Percentiles rank a stretch among this genome's conserved stretches.
Conservation (phyloP, 1,139 yeast species). For the Debaryomyces psychrophilus region DNA sequence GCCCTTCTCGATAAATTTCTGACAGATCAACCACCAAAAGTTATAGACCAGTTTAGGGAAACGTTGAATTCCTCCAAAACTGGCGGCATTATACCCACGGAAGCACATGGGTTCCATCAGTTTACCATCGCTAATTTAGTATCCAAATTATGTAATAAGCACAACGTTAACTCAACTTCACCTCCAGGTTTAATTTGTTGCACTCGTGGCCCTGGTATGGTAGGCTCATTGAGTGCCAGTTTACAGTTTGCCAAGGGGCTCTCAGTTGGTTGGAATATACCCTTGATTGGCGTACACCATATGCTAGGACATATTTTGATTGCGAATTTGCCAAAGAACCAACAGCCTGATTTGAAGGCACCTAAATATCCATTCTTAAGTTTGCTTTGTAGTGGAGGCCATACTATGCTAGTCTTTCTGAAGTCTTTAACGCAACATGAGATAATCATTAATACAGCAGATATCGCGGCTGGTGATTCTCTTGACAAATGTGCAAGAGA, state of each 20-base stretch:
- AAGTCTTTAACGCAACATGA: slow-evolving; percentile 64
- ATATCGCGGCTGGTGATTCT: slow-evolving; percentile 93
- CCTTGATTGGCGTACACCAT: slow-evolving; percentile 90
- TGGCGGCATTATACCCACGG: slow-evolving; percentile 91
- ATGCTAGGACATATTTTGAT: slow-evolving; percentile 91
- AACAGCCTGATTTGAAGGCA: slow-evolving; percentile 34
- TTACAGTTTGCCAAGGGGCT: slow-evolving; percentile 85
- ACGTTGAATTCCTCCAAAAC: slow-evolving; percentile 66
- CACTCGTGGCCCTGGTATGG: slow-evolving; percentile 98
- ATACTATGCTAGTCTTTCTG: slow-evolving; percentile 82
- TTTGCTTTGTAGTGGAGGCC: slow-evolving; percentile 90
- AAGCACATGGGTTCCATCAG: slow-evolving; percentile 83
- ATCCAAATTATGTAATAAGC: slow-evolving; percentile 27
- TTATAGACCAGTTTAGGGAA: slow-evolving; percentile 62
- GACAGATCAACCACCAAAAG: slow-evolving; percentile 41
- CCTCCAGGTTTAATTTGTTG: slow-evolving; percentile 82
- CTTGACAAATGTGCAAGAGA: slow-evolving; percentile 91
- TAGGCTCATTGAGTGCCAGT: slow-evolving; percentile 83
- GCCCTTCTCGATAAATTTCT: slow-evolving; percentile 63
- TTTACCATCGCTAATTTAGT: slow-evolving; percentile 40
- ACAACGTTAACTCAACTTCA: slow-evolving; percentile 24
- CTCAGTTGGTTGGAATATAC: slow-evolving; percentile 73
- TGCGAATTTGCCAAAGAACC: slow-evolving; percentile 53
- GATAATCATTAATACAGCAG: slow-evolving; percentile 73
- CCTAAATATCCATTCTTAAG: slow-evolving; percentile 81